Base-by-base conservation (phyloP, 345 rosid genomes). In the Boechera stricta region DNA sequence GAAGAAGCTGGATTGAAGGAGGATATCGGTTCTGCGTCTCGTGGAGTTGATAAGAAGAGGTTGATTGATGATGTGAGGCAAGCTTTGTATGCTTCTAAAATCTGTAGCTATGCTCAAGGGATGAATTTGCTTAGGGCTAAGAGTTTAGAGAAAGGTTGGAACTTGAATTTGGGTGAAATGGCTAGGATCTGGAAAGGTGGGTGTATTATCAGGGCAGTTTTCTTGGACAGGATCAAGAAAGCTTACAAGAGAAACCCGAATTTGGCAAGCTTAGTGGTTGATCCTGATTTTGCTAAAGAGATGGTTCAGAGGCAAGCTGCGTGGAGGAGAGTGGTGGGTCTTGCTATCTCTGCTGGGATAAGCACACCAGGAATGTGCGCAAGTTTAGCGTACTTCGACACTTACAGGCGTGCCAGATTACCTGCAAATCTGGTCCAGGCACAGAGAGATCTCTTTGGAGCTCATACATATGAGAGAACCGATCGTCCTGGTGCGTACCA, bases 121-220 rank as follows among this genome's bases (percentile, higher is more conserved):
- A 92, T 94, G 98, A 92, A 94, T 58, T 78, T 94, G 88, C 80
- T 94, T 85, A 86, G 97, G 73, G 91, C 97, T 6, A 94, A 92
- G 90, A 92, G 98, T 66, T 72, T 74, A 16, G 92, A 89, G 80
- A 88, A 86, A 60, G 85, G 82, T 1, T 94, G 98, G 98, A 82
- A 85, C 69, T 88, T 94, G 93, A 88, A 92, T 70, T 78, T 94
- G 0, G 98, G 97, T 0, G 98, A 94, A 69, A 51, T 94, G 76
- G 98, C 98, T 1, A 77, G 98, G 90, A 92, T 94, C 55, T 94
- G 98, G 98, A 94, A 94, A 82, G 98, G 98, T n/a, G 98, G 97
- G 41, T 92, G 98, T 55, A 92, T 90, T 10, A 90, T 94, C 3
- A 84, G 98, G 74, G 98, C 97, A 2, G 93, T 94, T 78, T 92